Evolutionary conservation across 2,329 filamentous ascomycete genomes (phyloP).

Genomic region (Xylaria hypoxylon): DNA sequence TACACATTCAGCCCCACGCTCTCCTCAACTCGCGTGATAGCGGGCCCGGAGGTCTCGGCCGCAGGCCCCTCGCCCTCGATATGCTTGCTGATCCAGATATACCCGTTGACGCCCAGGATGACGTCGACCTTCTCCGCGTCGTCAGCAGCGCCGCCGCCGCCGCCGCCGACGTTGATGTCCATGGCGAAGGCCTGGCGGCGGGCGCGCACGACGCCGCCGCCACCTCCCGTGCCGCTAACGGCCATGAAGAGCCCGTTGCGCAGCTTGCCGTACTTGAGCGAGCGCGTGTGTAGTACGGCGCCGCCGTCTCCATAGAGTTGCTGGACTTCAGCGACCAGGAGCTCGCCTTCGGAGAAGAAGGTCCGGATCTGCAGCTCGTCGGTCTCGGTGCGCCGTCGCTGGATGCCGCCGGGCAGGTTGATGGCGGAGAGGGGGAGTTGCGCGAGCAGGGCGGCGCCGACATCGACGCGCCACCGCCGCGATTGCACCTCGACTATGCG

Average conservation of each 20-base stretch:
- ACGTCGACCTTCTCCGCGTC: slow-evolving; percentile 80
- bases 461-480: slow-evolving; percentile 93
- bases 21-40: slow-evolving; percentile 91
- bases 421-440: slow-evolving; percentile 88
- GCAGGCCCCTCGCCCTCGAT: slow-evolving; percentile 67
- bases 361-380: slow-evolving; percentile 96
- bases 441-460: slow-evolving; percentile 87
- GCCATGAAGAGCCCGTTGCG: slow-evolving; percentile 91
- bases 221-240: slow-evolving; percentile 84
- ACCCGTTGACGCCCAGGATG: slow-evolving; percentile 93
- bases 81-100: slow-evolving; percentile 94
- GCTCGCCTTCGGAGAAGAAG: slow-evolving; percentile 96
- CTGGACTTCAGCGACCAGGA: slow-evolving; percentile 96
- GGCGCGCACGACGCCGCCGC: slow-evolving; percentile 84
- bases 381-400: slow-evolving; percentile 90
- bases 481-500: slow-evolving; percentile 95
- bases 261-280: slow-evolving; percentile 93
- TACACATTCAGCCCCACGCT: slow-evolving; percentile 87
- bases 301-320: slow-evolving; percentile 85
- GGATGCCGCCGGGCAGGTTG: slow-evolving; percentile 92
- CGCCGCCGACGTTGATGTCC: slow-evolving; percentile 55
- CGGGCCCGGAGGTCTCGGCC: slow-evolving; percentile 58
- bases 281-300: slow-evolving; percentile 89
- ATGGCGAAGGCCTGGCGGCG: slow-evolving; percentile 91
- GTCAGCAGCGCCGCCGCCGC: slow-evolving; percentile 48